Evolutionary conservation across 2,329 filamentous ascomycete species (phyloP).

Genomic region (Epichloe brachyelytri): DNA sequence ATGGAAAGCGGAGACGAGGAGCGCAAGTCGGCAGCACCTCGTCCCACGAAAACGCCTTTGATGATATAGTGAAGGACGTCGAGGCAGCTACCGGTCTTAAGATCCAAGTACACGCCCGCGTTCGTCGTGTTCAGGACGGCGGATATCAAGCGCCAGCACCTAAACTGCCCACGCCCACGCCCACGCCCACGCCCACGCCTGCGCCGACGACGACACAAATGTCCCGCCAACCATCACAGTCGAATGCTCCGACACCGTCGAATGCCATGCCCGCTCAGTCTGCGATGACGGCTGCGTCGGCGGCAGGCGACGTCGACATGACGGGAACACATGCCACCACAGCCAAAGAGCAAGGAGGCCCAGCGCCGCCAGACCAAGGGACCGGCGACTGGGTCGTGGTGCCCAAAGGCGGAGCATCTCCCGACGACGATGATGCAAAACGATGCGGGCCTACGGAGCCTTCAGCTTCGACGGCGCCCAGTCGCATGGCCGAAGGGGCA

Average conservation of each 20-base stretch:
- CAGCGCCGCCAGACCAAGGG: constrained; percentile 33
- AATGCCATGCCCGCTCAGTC: constrained; percentile 18
- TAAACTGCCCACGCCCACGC: constrained; percentile 19
- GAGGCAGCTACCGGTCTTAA: constrained; percentile 58
- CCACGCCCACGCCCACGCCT: background rate
- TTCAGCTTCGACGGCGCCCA: background rate
- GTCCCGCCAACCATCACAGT: constrained; percentile 44
- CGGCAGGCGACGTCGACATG: constrained; percentile 32
- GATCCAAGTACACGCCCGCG: constrained; percentile 48
- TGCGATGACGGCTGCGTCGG: constrained; percentile 4
- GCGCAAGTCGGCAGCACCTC: constrained; percentile 16
- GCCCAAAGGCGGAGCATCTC: constrained; percentile 43
- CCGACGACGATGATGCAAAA: constrained; percentile 17
- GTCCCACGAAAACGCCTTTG: constrained; percentile 39
- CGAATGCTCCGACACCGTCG: constrained; percentile 43
- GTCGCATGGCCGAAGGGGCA: background rate
- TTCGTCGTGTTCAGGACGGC: constrained; percentile 65
- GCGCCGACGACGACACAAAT: constrained; percentile 18
- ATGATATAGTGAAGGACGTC: constrained; percentile 63
- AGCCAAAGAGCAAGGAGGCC: constrained; percentile 22
- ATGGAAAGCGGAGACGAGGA: constrained; percentile 38
- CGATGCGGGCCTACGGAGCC: constrained; percentile 1
- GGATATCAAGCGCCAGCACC: constrained; percentile 54
- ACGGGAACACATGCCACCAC: constrained; percentile 33
- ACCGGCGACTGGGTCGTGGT: constrained; percentile 65